Conservation (phyloP, 108 stramenopile species). For the Skeletonema costatum region DNA sequence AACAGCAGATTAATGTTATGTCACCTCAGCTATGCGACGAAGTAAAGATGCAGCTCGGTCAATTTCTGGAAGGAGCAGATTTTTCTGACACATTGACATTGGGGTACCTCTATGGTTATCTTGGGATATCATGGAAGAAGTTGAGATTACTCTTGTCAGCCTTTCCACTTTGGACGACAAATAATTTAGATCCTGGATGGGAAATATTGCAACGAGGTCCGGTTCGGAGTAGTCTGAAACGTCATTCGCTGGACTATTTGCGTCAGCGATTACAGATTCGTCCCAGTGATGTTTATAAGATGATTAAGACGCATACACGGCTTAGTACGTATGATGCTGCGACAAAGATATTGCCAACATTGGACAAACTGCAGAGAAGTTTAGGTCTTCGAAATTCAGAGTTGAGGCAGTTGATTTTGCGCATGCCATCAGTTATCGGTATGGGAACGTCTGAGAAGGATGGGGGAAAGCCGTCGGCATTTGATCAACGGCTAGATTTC, state of each 20-base stretch:
- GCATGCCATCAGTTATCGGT: conserved; percentile 58
- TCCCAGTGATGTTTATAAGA: conserved; percentile 38
- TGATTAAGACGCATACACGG: conserved; percentile 53
- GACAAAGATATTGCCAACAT: conserved; percentile 29
- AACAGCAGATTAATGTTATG: not conserved
- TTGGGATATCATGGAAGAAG: conserved; percentile 52
- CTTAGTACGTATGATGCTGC: conserved; percentile 45
- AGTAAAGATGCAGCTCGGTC: conserved; percentile 26
- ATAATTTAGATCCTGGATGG: conserved; percentile 55
- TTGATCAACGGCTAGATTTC: conserved; percentile 43
- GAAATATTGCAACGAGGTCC: conserved; percentile 33
- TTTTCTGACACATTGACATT: conserved; percentile 43
- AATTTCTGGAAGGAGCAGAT: conserved; percentile 37
- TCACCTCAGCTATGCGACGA: conserved; percentile 33
- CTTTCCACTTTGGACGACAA: conserved; percentile 39
- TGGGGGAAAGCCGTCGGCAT: conserved; percentile 1
- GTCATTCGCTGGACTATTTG: conserved; percentile 42
- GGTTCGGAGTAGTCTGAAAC: conserved; percentile 33
- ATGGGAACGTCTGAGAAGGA: conserved; percentile 25
- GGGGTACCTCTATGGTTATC: conserved; percentile 30
- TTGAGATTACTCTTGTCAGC: conserved; percentile 33
- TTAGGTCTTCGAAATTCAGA: conserved; percentile 40
- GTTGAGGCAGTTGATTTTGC: conserved; percentile 31
- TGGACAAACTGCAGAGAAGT: conserved; percentile 45
- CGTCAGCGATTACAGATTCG: conserved; percentile 42